A percentile compares a stretch with the other conserved stretches of the same genome.
phyloP scores from a whole-genome alignment of 257 asterid genomes.

The Eustoma russellianum region DNA sequence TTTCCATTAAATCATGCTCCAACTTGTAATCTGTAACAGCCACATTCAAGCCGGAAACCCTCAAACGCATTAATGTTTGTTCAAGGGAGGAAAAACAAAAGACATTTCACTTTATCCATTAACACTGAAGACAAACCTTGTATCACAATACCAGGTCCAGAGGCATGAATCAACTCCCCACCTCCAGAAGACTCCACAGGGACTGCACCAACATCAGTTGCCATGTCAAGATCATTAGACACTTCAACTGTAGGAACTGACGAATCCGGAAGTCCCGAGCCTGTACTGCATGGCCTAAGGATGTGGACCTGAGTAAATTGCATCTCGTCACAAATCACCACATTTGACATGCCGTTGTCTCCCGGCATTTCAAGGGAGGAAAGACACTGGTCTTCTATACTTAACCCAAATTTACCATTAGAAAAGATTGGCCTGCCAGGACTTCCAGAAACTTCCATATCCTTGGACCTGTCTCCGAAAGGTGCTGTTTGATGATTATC shows the following conservation, averaged over 20 bases:
- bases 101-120: too few species aligned
- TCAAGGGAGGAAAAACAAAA: background rate
- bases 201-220: conserved; percentile 25
- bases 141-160: conserved; percentile 15
- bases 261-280: conserved; percentile 24
- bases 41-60: conserved; percentile 25
- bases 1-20: conserved; percentile 28
- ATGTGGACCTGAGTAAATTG: conserved; percentile 19
- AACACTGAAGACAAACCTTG: conserved; percentile 49
- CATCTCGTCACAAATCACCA: conserved; percentile 23
- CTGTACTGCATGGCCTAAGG: conserved; percentile 53
- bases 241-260: conserved; percentile 20
- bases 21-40: conserved; percentile 19
- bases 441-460: conserved; percentile 13
- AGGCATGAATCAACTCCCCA: conserved; percentile 22
- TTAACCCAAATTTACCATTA: conserved; percentile 20
- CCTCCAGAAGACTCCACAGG: conserved; percentile 25
- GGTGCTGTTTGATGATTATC: conserved; percentile 11
- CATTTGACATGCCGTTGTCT: conserved; percentile 19
- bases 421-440: conserved; percentile 21
- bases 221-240: conserved; percentile 22
- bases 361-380: conserved; percentile 22
- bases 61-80: background rate
- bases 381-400: conserved; percentile 27
- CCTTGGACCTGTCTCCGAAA: conserved; percentile 19